phyloP scores from a whole-genome alignment of 257 asterid species.

The Solanum pennellii region DNA sequence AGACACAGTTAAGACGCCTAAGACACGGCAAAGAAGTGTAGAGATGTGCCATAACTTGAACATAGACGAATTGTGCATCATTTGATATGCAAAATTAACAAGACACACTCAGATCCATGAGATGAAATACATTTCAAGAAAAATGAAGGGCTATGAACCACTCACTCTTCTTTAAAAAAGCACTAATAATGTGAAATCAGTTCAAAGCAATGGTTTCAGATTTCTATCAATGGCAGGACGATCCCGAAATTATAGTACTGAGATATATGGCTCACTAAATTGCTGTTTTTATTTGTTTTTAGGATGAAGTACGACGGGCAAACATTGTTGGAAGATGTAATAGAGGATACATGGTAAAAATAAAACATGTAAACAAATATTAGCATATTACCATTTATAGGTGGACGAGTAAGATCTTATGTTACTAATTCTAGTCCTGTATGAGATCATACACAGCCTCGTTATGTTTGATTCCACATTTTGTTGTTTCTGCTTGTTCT shows the following conservation, averaged over 20 bases:
- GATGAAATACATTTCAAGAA: neutral
- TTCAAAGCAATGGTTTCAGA: neutral
- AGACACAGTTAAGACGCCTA: accelerated
- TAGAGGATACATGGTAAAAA: neutral
- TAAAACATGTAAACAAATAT: neutral
- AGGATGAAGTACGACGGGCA: neutral
- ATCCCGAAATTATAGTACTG: neutral
- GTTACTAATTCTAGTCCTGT: neutral
- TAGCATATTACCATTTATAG: neutral
- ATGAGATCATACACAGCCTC: neutral
- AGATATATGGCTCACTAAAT: neutral
- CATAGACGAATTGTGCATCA: accelerated
- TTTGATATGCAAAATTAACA: neutral
- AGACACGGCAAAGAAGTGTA: neutral
- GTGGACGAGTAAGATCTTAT: neutral
- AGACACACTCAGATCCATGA: neutral
- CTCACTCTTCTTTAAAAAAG: neutral
- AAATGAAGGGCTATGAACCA: neutral
- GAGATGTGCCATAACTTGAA: neutral
- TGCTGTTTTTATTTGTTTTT: neutral
- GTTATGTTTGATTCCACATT: neutral
- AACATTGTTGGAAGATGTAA: neutral
- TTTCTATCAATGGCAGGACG: neutral
- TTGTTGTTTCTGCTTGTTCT: neutral
- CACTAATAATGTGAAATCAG: neutral